Evolutionary conservation across 129 eudicot genomes (phyloP).

Genomic region (Chrysanthemum lavandulifolium): DNA sequence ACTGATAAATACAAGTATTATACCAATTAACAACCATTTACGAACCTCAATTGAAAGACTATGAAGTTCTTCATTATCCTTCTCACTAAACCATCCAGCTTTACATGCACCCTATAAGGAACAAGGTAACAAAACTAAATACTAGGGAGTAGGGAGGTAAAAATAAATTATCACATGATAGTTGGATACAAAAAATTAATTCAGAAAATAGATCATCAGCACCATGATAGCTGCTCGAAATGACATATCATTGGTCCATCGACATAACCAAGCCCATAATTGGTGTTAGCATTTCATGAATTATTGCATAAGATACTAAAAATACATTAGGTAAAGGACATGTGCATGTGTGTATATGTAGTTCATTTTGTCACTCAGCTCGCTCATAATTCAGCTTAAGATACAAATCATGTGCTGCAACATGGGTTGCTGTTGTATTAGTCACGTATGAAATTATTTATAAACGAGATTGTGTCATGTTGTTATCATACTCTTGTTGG

Average conservation of each 20-base stretch:
- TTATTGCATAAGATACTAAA: not conserved
- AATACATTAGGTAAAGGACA: not conserved
- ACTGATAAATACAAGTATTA: not conserved
- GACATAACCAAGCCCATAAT: not conserved
- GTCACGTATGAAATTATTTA: too few species aligned
- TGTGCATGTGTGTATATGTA: not conserved
- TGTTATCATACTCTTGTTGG: too few species aligned
- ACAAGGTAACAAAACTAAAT: slow-evolving; percentile 20
- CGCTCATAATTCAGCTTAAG: not conserved
- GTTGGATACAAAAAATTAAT: not conserved
- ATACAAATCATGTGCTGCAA: too few species aligned
- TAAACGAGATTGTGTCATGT: too few species aligned
- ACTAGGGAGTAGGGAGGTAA: slow-evolving; percentile 8
- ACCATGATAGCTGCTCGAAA: slow-evolving; percentile 68
- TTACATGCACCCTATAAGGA: slow-evolving; percentile 67
- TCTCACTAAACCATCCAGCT: slow-evolving; percentile 62
- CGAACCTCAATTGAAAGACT: slow-evolving; percentile 60
- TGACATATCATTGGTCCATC: slow-evolving; percentile 32
- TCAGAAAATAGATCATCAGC: slow-evolving; percentile 55
- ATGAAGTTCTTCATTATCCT: slow-evolving; percentile 54
- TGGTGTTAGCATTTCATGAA: not conserved
- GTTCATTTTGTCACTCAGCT: too few species aligned
- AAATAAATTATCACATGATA: slow-evolving; percentile 6
- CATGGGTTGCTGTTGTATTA: too few species aligned
- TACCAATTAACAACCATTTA: slow-evolving; percentile 17